Evolutionary conservation across 768 basidiomycete genomes (phyloP), one percentile per base, ranked within the genome.

Genomic region (Phlebiopsis gigantea): DNA sequence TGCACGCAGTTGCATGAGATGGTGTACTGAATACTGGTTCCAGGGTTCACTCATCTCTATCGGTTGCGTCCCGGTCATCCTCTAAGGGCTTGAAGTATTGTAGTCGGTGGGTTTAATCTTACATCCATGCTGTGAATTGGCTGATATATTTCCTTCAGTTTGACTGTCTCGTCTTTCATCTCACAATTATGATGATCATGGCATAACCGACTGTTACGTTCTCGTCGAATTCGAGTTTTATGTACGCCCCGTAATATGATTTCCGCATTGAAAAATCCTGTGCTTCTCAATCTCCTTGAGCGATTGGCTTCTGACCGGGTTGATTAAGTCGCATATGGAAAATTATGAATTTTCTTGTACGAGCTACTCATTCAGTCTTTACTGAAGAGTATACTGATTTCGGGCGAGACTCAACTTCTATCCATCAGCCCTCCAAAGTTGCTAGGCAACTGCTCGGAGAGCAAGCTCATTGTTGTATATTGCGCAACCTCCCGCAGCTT

Each of bases 11-110:
- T 46, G 19, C 46, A 14, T 14, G 47, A 15, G 4, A n/a, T 6
- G 26, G 6, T 28, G 7, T 17, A 28, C 21, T 45, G 44, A 9
- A 2, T 49, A 7, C 14, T 49, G 14, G 6, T 3, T 28, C 12
- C 48, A 60, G 58, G 58, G 58, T 26, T 1, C 2, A 17, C 55
- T 56, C 34, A 43, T 60, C 31, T 60, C 58, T 19, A 60, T 60
- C 29, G 58, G 58, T 29, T 60, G 58, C 30, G 43, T 60, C 24
- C 58, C 58, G 1, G 48, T 60, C 50, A 51, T 31, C 14, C 22
- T 57, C 43, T 57, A 26, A 57, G 22, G 10, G 24, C 25, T n/a
- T 19, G 2, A 17, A 6, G 6, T 48, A 5, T 29, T 9, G 34
- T 4, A n/a, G 4, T 19, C 25, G 46, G 47, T 29, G 30, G 4